phyloP scores from a whole-genome alignment of 495 filamentous ascomycete species.

The Podospora appendiculata region DNA sequence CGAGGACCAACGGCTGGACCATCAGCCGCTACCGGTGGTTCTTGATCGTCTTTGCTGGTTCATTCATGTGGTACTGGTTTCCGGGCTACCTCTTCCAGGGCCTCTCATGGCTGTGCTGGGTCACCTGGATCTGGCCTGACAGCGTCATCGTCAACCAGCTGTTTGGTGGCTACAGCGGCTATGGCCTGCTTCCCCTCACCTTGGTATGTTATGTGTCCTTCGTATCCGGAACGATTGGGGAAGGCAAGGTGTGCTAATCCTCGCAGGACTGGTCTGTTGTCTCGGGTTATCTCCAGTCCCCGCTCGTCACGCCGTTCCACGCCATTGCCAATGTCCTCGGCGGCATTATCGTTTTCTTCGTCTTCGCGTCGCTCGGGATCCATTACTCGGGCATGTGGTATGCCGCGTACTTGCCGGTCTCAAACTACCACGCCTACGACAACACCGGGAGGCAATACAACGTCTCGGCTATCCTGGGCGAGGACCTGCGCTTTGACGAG shows the following conservation, averaged over 20 bases:
- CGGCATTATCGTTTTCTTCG: slow-evolving; percentile 47
- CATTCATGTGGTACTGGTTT: slow-evolving; percentile 49
- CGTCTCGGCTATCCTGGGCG: slow-evolving; percentile 41
- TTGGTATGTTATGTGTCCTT: slow-evolving; percentile 16
- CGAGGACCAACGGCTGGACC: slow-evolving; percentile 54
- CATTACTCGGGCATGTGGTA: slow-evolving; percentile 64
- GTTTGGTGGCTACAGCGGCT: slow-evolving; percentile 56
- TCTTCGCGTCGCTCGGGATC: slow-evolving; percentile 42
- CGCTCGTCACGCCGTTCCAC: slow-evolving; percentile 63
- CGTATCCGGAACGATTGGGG: not conserved
- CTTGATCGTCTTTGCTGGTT: slow-evolving; percentile 47
- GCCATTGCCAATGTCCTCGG: slow-evolving; percentile 52
- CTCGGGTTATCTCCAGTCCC: slow-evolving; percentile 56
- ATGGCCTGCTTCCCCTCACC: slow-evolving; percentile 50
- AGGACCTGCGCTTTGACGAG: slow-evolving; percentile 42
- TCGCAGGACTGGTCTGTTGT: slow-evolving; percentile 55
- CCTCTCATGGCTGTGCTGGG: slow-evolving; percentile 51
- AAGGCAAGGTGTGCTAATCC: too few species aligned
- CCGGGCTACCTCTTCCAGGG: slow-evolving; percentile 53
- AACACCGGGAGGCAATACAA: slow-evolving; percentile 53
- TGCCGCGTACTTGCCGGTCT: slow-evolving; percentile 48
- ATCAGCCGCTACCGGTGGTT: slow-evolving; percentile 61
- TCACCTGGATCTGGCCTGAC: slow-evolving; percentile 54
- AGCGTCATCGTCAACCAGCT: slow-evolving; percentile 63
- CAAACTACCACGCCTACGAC: slow-evolving; percentile 50